Base-by-base conservation (phyloP, 2,329 filamentous ascomycete species). In the Fusarium zealandicum region DNA sequence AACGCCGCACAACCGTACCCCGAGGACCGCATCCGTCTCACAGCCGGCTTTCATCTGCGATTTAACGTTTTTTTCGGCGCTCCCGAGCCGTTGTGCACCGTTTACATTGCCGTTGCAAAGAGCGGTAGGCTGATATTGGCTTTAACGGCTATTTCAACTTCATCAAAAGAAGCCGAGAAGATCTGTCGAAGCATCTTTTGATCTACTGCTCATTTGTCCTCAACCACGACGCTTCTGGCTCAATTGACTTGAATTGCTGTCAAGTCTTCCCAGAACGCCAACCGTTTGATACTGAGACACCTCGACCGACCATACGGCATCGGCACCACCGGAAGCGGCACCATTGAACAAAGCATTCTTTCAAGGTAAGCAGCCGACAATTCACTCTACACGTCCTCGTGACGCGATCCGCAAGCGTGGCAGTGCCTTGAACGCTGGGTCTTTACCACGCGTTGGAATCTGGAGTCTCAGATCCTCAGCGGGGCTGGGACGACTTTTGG, bases 401-500 rank as follows among this genome's bases (percentile, higher is more conserved):
- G 45, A 58, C 66, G 63, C 51, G 45, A 51, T 50, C 61, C 46
- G 38, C 47, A 39, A 59, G 58, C 59, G 66, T 61, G 62, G 40
- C 60, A 67, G 64, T 66, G 44, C 48, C 54, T 48, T 47, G 22
- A 58, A 60, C 49, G 44, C 46, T 38, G 32, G 13, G 51, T 51
- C 44, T 56, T 45, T 46, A 61, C 59, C 59, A 63, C 59, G 54
- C 59, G 20, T 48, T 69, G 66, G 66, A 69, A 69, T 69, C 50
- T 40, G 46, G 48, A 61, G 66, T 69, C 61, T 69, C 57, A 67
- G 57, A 63, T 51, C 47, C 49, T 59, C 39, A 56, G 65, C 59
- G 66, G 62, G 66, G 66, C 54, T 68, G 60, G 56, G 40, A 51
- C 54, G 52, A 47, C 27, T 51, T 54, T 50, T 54, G 39, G 25